Base-by-base conservation (phyloP, 192 early-diverging fungal genomes). In the Coemansia guatemalensis region DNA sequence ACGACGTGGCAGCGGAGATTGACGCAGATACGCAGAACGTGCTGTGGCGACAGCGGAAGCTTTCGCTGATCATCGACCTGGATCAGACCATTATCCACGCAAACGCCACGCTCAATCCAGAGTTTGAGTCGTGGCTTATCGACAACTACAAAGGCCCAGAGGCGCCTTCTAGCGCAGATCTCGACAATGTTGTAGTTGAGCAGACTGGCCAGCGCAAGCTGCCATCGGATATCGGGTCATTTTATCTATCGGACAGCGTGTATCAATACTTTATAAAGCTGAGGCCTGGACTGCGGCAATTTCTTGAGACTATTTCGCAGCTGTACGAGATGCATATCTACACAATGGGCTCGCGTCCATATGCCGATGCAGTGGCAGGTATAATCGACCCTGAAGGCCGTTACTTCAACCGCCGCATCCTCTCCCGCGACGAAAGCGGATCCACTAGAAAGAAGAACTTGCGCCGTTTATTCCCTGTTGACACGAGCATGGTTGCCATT, bases 11-110 rank as follows among this genome's bases (percentile, higher is more conserved):
- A 11, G 58, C 65, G 27, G 47, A 58, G 24, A 55, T 70, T 22
- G 68, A 64, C 26, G 59, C 56, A 1, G 60, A 74, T 26, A 65
- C 62, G 44, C 60, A 65, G 25, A 35, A 65, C 22, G 81, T 89
- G 63, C 76, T 99, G 51, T 61, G 89, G 58, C 65, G 74, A 3
- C 83, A 82, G 27, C 73, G 84, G 53, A 93, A 89, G 67, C 84
- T 99, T 44, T 93, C 91, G 4, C 75, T 99, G 23, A 89, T 99
- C 55, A 85, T 99, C 20, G 97, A 99, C 84, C 84, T 99, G 51
- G 97, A 99, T 74, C 95, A 96, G 75, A 99, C 97, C 1, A 85
- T 99, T 20, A 91, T 99, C 49, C 97, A 99, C 56, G 94, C 97
- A 6, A 67, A 65, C n/a, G 75, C 72, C 27, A 69, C 75, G 17